Conservation (phyloP, 139 green algal species). For the Spirogloea muscicola region DNA sequence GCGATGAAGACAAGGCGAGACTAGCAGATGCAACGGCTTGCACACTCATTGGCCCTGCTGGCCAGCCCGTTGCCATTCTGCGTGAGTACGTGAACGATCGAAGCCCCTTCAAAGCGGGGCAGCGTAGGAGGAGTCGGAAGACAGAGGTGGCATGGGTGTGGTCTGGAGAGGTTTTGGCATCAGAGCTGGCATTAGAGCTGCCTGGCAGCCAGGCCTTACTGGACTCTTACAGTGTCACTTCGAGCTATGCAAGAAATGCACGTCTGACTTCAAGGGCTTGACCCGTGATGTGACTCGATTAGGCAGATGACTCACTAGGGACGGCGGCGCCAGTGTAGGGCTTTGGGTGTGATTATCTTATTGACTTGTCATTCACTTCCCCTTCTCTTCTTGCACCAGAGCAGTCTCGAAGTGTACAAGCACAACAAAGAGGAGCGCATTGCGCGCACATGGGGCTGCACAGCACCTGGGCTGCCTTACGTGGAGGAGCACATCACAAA, state of each 20-base stretch:
- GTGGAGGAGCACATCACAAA: slow-evolving; percentile 38
- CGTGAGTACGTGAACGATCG: slow-evolving; percentile 9
- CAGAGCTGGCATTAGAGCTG: too few relatives aligned
- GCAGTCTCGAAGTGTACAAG: slow-evolving; percentile 30
- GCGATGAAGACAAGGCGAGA: slow-evolving; percentile 22
- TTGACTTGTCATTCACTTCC: too few relatives aligned
- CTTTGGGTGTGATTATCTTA: too few relatives aligned
- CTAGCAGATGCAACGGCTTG: slow-evolving; percentile 27
- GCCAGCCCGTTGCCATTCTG: slow-evolving; percentile 41
- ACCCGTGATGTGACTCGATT: not conserved
- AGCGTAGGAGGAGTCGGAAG: too few relatives aligned
- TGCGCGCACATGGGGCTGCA: slow-evolving; percentile 43
- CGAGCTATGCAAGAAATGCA: not conserved
- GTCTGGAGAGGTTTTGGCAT: too few relatives aligned
- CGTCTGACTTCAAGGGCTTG: not conserved
- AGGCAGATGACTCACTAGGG: too few relatives aligned
- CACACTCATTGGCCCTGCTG: slow-evolving; percentile 2
- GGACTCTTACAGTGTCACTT: too few relatives aligned
- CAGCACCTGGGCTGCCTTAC: slow-evolving; percentile 32
- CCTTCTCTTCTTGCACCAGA: not conserved
- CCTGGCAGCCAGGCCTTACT: too few relatives aligned
- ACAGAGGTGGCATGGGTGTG: too few relatives aligned
- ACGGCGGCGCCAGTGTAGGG: too few relatives aligned
- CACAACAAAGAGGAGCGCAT: slow-evolving; percentile 47
- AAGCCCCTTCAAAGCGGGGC: too few relatives aligned